A percentile compares a stretch with the other conserved stretches of the same genome.
These are phyloP conservation scores for Neofusicoccum parvum DNA, from an alignment of 2,329 filamentous ascomycete genomes.

Conservation along the genomic window DNA sequence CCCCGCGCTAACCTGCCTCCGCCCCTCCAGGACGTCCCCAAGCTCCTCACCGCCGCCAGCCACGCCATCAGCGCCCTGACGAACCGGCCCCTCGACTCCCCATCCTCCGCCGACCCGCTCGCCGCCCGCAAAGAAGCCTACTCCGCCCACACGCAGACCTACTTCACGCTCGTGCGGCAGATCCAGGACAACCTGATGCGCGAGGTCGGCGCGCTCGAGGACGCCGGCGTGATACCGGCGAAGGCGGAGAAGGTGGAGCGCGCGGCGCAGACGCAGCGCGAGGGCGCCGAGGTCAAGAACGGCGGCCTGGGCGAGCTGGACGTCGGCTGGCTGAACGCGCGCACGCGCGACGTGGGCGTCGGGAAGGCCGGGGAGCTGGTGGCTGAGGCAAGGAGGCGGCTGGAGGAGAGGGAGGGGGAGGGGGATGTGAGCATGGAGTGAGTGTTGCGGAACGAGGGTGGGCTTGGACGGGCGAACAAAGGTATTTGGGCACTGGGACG, in stretches of 20 bases:
- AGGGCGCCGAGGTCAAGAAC: slow-evolving; percentile 38
- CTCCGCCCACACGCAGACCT: background rate
- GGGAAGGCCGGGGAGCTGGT: slow-evolving; percentile 85
- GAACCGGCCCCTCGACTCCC: slow-evolving; percentile 31
- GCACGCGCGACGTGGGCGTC: slow-evolving; percentile 77
- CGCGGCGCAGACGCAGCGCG: slow-evolving; percentile 9
- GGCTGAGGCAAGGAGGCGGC: slow-evolving; percentile 60
- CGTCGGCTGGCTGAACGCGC: slow-evolving; percentile 86
- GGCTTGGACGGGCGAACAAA: background rate
- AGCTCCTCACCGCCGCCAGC: slow-evolving; percentile 61
- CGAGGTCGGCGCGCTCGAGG: slow-evolving; percentile 76
- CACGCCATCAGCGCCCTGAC: slow-evolving; percentile 61
- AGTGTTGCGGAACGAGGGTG: background rate
- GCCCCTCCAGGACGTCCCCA: slow-evolving; percentile 49
- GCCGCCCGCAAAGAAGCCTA: slow-evolving; percentile 26
- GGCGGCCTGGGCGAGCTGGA: slow-evolving; percentile 64
- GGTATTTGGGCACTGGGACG: background rate
- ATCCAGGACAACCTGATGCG: slow-evolving; percentile 9
- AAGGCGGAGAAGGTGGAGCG: slow-evolving; percentile 31
- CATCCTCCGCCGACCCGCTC: slow-evolving; percentile 31
- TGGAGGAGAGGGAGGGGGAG: slow-evolving; percentile 43
- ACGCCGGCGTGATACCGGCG: slow-evolving; percentile 70
- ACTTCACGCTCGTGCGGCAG: slow-evolving; percentile 4
- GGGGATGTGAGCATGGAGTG: slow-evolving; percentile 12
- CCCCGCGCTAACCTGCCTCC: slow-evolving; percentile 47